Percentiles rank a stretch among this genome's conserved stretches.
Conservation (phyloP, 2,329 filamentous ascomycete species). For the Fusarium irregulare region DNA sequence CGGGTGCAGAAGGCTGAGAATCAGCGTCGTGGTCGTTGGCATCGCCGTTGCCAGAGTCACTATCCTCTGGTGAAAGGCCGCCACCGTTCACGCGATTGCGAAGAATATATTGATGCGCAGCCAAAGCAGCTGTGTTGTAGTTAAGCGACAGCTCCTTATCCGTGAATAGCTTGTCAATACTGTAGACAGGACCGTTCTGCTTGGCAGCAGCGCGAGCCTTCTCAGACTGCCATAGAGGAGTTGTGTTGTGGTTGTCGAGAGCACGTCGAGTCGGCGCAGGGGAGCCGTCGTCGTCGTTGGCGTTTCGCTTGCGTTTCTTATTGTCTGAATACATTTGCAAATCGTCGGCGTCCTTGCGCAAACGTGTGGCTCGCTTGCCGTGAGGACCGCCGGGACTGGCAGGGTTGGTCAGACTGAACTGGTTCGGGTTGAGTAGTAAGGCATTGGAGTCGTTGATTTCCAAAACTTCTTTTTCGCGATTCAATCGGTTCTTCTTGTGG, state of each 20-base stretch:
- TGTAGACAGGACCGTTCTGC: constrained; percentile 70
- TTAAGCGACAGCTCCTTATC: constrained; percentile 76
- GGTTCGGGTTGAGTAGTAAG: constrained; percentile 73
- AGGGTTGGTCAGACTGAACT: constrained; percentile 74
- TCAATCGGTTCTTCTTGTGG: constrained; percentile 72
- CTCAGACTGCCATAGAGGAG: constrained; percentile 72
- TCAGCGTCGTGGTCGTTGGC: constrained; percentile 62
- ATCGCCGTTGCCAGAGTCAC: constrained; percentile 64
- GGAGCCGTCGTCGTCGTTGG: constrained; percentile 71
- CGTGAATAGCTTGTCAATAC: constrained; percentile 76
- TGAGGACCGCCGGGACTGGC: constrained; percentile 72
- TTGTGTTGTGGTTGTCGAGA: constrained; percentile 67
- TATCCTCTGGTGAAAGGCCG: constrained; percentile 64
- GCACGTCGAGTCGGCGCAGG: constrained; percentile 67
- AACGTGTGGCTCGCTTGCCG: constrained; percentile 70
- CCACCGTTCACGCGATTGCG: constrained; percentile 66
- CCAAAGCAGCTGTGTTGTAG: constrained; percentile 71
- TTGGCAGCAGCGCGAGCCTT: constrained; percentile 64
- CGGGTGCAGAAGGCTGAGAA: constrained; percentile 60
- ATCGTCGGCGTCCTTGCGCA: constrained; percentile 71
- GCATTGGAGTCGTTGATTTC: constrained; percentile 75
- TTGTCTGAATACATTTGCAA: constrained; percentile 64
- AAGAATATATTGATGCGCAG: constrained; percentile 70
- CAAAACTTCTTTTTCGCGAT: constrained; percentile 74
- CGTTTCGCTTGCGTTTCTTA: constrained; percentile 73